These are phyloP conservation scores for Quercus lobata DNA, from an alignment of 331 rosid genomes.

Conservation along the genomic window DNA sequence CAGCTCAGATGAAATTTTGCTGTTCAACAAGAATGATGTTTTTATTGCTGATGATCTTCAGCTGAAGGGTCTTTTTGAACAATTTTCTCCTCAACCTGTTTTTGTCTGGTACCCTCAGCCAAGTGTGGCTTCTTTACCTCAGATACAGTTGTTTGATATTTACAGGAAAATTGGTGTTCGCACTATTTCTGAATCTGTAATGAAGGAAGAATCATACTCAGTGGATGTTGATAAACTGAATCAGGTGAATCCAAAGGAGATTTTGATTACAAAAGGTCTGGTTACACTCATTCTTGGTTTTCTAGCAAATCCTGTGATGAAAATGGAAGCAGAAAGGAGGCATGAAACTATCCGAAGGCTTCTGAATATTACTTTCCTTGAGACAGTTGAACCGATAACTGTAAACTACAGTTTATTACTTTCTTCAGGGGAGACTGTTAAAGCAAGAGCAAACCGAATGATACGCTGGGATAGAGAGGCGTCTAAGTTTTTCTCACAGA, in stretches of 20 bases:
- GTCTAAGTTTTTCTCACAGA: constrained; percentile 35
- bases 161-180: constrained; percentile 2
- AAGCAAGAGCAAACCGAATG: constrained; percentile 31
- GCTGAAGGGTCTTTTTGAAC: constrained; percentile 53
- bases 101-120: constrained; percentile 67
- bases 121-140: constrained; percentile 26
- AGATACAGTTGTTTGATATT: constrained; percentile 32
- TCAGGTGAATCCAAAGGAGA: constrained; percentile 18
- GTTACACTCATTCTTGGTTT: constrained; percentile 58
- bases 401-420: not conserved
- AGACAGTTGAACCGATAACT: too few species aligned
- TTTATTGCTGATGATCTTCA: constrained; percentile 64
- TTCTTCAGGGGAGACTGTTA: constrained; percentile 32
- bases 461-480: constrained; percentile 48
- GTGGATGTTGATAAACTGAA: constrained; percentile 4
- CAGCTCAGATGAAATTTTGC: constrained; percentile 25
- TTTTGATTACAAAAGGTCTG: constrained; percentile 34
- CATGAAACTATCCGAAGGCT: too few species aligned
- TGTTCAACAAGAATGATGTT: constrained; percentile 10
- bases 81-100: constrained; percentile 20
- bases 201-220: constrained; percentile 31
- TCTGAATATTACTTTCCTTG: too few species aligned
- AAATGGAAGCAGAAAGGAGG: not conserved
- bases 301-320: constrained; percentile 45
- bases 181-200: constrained; percentile 46